Evolutionary conservation across 2,329 filamentous ascomycete genomes (phyloP), one percentile per base, ranked within the genome.

Genomic region (Aspergillus tamarii): DNA sequence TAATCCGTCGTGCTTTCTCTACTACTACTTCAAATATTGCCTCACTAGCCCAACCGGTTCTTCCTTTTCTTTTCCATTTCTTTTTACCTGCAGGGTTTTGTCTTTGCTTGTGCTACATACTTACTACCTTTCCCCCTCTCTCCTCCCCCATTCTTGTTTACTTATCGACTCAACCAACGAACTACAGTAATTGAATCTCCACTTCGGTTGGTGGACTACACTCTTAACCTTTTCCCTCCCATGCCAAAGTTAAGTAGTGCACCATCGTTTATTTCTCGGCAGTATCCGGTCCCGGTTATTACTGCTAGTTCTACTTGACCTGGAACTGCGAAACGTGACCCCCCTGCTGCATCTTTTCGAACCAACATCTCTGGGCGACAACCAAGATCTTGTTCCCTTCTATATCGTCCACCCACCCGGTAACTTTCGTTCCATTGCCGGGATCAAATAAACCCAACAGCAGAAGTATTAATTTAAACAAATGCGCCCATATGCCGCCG

Each of bases 401-500:
- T 11, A 19, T 16, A 21, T 39, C n/a, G 21, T 41, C 28, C 26
- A n/a, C 19, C n/a, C 16, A 32, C 30, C 23, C 34, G 52, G 52
- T 16, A 54, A 12, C 28, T 26, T 26, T 9, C 5, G 23, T 39
- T 39, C n/a, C n/a, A 55, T 39, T 39, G 14, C 52, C n/a, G 34
- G 52, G 21, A 55, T 48, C 21, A 41, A 39, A 34, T 34, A 21
- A 48, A 32, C 21, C 16, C 34, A 32, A 57, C 21, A 43, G 16
- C 46, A 39, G 36, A 34, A 36, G 11, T 30, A 57, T 62, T 53
- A 61, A 28, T 34, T 46, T 45, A 58, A 58, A 61, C 67, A 60
- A 66, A 76, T 74, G 73, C 65, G 75, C 73, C 70, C 67, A 74
- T 72, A 80, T 82, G 73, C 73, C 76, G 70, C 72, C 76, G 67